Evolutionary conservation across 345 rosid genomes (phyloP).

Genomic region (Salix brachista): DNA sequence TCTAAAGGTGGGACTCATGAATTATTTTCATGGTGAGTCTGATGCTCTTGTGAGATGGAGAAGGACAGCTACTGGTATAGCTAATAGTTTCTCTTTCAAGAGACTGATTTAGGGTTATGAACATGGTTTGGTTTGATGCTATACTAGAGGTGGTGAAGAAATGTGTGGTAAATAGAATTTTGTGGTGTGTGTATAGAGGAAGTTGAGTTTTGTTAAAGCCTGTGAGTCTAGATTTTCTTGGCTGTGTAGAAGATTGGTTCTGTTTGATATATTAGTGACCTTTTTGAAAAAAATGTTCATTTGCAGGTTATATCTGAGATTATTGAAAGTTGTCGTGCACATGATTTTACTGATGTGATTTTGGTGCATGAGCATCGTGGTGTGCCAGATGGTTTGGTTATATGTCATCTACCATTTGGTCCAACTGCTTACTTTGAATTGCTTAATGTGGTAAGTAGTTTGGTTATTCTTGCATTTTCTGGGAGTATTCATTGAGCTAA

Average conservation of each 20-base stretch:
- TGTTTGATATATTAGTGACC: background rate
- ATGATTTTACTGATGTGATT: slow-evolving; percentile 87
- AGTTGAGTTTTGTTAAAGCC: background rate
- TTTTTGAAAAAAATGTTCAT: background rate
- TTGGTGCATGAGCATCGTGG: slow-evolving; percentile 90
- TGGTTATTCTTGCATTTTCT: slow-evolving; percentile 3
- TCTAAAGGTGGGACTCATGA: too few relatives aligned
- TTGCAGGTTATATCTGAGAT: slow-evolving; percentile 85
- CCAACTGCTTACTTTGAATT: slow-evolving; percentile 93
- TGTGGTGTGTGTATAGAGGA: background rate
- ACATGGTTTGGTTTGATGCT: background rate
- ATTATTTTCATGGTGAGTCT: too few relatives aligned
- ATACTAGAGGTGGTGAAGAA: background rate
- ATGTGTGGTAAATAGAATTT: background rate
- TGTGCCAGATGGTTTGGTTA: slow-evolving; percentile 74
- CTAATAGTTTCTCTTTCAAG: background rate
- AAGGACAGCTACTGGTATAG: too few relatives aligned
- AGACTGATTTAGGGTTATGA: background rate
- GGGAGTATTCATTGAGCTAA: background rate
- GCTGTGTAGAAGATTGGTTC: background rate
- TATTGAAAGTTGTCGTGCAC: slow-evolving; percentile 77
- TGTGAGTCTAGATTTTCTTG: background rate
- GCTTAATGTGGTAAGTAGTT: slow-evolving; percentile 73
- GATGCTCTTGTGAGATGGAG: too few relatives aligned
- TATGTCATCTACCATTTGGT: slow-evolving; percentile 90